Conservation (phyloP, 345 rosid species). For the Eucalyptus tenuipes region DNA sequence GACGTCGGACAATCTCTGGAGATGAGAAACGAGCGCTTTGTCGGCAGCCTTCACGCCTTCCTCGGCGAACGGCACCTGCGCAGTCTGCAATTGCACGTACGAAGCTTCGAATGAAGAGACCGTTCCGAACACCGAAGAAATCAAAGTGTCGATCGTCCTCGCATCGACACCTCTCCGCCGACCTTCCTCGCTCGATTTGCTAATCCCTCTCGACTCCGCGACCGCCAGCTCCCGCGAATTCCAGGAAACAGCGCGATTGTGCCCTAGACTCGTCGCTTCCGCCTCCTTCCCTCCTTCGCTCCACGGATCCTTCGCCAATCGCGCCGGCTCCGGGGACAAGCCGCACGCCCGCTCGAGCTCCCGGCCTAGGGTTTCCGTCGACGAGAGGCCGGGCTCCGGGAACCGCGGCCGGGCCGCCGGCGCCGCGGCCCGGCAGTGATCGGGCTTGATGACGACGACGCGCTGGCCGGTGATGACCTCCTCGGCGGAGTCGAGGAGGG, state of each 20-base stretch:
- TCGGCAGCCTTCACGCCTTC: constrained; percentile 60
- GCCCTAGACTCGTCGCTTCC: background rate
- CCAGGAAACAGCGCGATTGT: background rate
- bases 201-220: background rate
- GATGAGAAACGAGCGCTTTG: constrained; percentile 57
- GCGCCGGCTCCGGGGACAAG: background rate
- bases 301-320: background rate
- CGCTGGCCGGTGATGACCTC: constrained; percentile 91
- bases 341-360: background rate
- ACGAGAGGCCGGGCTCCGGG: background rate
- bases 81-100: constrained; percentile 71
- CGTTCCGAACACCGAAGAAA: constrained; percentile 68
- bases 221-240: background rate
- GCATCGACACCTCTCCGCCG: constrained; percentile 19
- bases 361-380: background rate
- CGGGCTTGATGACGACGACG: constrained; percentile 88
- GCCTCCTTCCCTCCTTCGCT: background rate
- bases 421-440: constrained; percentile 9
- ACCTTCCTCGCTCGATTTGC: constrained; percentile 3
- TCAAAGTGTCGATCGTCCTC: constrained; percentile 33
- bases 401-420: background rate
- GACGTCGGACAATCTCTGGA: constrained; percentile 59
- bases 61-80: constrained; percentile 70
- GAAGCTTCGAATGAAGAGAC: constrained; percentile 80
- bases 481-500: constrained; percentile 74